Conservation (phyloP, 2,329 filamentous ascomycete species). For the Fonsecaea pedrosoi region DNA sequence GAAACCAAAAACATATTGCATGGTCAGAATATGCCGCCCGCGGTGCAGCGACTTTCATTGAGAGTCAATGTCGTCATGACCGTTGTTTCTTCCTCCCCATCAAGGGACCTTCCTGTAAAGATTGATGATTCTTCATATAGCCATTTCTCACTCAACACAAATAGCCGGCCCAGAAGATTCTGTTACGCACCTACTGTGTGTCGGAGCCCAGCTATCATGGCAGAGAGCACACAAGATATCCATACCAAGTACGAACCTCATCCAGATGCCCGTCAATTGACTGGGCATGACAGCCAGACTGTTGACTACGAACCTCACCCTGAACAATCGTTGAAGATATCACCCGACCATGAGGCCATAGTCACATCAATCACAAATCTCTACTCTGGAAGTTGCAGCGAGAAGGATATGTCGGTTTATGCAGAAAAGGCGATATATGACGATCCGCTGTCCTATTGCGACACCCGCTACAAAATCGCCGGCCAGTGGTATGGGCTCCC, state of each 20-base stretch:
- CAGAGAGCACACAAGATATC: slow-evolving; percentile 25
- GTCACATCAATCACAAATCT: slow-evolving; percentile 53
- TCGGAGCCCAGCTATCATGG: neutral
- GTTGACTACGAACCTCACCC: slow-evolving; percentile 55
- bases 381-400: slow-evolving; percentile 56
- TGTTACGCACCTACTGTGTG: neutral
- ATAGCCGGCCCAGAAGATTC: neutral
- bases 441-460: slow-evolving; percentile 58
- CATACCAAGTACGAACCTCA: slow-evolving; percentile 39
- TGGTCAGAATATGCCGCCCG: no score
- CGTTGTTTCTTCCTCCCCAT: neutral
- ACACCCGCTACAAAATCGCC: slow-evolving; percentile 59
- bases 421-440: slow-evolving; percentile 55
- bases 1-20: no score
- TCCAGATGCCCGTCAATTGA: slow-evolving; percentile 38
- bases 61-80: slow-evolving; percentile 6
- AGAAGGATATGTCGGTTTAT: slow-evolving; percentile 59
- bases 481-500: slow-evolving; percentile 41
- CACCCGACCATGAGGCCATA: slow-evolving; percentile 49
- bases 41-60: neutral
- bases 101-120: neutral
- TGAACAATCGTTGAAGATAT: slow-evolving; percentile 45
- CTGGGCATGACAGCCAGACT: slow-evolving; percentile 42
- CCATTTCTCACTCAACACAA: neutral
- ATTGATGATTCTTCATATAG: neutral